A percentile compares a stretch with the other conserved stretches of the same genome.
phyloP scores from a whole-genome alignment of 495 filamentous ascomycete species.

The Penicillium steckii region DNA sequence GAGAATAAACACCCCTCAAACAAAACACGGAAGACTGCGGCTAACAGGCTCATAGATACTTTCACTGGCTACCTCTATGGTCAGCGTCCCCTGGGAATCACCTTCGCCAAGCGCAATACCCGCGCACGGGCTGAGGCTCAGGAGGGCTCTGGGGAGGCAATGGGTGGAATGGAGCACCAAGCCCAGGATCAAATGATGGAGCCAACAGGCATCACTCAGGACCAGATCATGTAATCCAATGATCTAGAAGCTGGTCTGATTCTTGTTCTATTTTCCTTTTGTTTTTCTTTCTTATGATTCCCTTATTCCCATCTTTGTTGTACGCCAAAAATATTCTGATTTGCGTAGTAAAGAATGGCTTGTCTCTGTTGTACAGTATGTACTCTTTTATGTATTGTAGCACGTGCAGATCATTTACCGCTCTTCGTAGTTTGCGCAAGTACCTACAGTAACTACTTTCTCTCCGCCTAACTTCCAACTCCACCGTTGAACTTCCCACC shows the following conservation, averaged over 20 bases:
- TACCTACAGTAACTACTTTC: no score
- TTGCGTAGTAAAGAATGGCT: constrained; percentile 13
- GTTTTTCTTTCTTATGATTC: constrained; percentile 25
- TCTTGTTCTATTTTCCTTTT: constrained; percentile 8
- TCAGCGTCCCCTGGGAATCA: constrained; percentile 87
- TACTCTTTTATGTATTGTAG: neutral
- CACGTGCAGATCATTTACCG: constrained; percentile 9
- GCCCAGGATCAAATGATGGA: constrained; percentile 1
- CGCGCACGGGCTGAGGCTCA: neutral
- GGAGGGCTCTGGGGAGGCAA: constrained; percentile 54
- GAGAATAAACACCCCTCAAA: no score
- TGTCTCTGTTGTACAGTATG: constrained; percentile 10
- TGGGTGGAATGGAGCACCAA: constrained; percentile 68
- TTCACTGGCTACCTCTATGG: constrained; percentile 98
- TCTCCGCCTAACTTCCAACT: neutral
- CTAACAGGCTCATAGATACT: constrained; percentile 58
- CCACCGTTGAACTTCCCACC: neutral
- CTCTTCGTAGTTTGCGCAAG: neutral
- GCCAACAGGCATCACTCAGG: constrained; percentile 69
- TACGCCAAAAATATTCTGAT: constrained; percentile 4
- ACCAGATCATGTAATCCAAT: constrained; percentile 88
- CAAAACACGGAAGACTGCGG: no score
- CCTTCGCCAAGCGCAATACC: constrained; percentile 66
- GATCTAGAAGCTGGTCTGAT: neutral
- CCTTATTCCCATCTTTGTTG: constrained; percentile 20